phyloP scores from a whole-genome alignment of 2,329 filamentous ascomycete species.

The Ascochyta lentis region DNA sequence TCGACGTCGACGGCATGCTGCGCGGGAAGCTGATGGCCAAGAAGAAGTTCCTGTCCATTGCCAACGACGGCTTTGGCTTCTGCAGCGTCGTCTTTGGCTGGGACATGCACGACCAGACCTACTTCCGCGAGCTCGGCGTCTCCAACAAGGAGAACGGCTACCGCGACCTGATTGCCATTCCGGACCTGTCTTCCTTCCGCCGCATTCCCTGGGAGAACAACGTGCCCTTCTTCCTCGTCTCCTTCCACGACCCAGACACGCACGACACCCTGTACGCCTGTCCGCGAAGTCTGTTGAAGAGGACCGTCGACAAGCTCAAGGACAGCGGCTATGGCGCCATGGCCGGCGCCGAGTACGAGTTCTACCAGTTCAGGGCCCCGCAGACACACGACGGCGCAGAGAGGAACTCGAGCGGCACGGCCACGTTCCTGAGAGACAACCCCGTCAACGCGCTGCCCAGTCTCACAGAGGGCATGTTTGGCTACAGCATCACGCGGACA shows the following conservation, averaged over 20 bases:
- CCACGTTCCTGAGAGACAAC: constrained; percentile 75
- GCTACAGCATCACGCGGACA: constrained; percentile 86
- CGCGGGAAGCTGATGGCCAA: constrained; percentile 92
- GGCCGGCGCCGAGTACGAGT: constrained; percentile 94
- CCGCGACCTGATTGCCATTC: constrained; percentile 80
- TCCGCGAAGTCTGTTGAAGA: constrained; percentile 76
- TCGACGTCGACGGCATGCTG: constrained; percentile 86
- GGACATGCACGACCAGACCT: constrained; percentile 96
- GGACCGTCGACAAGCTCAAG: constrained; percentile 70
- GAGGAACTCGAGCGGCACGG: constrained; percentile 71
- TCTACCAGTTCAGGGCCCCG: constrained; percentile 86
- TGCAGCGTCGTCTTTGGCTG: constrained; percentile 94
- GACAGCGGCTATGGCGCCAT: constrained; percentile 78
- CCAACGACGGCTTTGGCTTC: constrained; percentile 85
- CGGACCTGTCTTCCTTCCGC: constrained; percentile 78
- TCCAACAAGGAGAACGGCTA: constrained; percentile 93
- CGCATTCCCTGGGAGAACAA: constrained; percentile 91
- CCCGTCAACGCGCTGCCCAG: constrained; percentile 75
- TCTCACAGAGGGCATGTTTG: constrained; percentile 94
- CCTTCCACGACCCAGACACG: constrained; percentile 83
- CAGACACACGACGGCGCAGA: constrained; percentile 56
- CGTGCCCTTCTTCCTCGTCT: constrained; percentile 83
- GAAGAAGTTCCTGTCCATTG: constrained; percentile 87
- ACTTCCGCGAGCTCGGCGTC: constrained; percentile 82
- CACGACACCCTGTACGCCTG: constrained; percentile 75